Conservation (phyloP, 2,329 filamentous ascomycete genomes). For the Chrysoporthe puriensis region DNA sequence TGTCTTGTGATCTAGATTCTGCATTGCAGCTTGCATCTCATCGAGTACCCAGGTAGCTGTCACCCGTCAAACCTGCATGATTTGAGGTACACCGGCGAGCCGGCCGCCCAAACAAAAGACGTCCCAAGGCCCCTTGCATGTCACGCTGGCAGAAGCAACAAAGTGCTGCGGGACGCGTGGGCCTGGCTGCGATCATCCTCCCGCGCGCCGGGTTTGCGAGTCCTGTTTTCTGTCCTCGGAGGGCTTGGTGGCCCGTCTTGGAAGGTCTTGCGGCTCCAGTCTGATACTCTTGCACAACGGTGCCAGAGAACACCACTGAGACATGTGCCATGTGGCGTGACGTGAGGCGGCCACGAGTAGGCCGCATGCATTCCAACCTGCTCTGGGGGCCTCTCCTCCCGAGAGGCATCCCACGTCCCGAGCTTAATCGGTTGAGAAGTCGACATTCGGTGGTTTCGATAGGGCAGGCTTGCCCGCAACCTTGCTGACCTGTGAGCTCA, state of each 20-base stretch:
- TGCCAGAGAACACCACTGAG: neutral
- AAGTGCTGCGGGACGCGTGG: conserved; percentile 7
- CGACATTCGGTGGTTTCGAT: neutral
- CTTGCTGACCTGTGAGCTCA: conserved; percentile 3
- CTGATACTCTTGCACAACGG: neutral
- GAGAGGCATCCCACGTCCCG: neutral
- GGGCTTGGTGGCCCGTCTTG: neutral
- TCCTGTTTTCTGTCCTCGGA: neutral
- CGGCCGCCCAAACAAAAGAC: neutral
- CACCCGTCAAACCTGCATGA: conserved; percentile 29
- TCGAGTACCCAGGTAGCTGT: conserved; percentile 18
- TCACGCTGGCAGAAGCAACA: conserved; percentile 14
- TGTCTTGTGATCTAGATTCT: conserved; percentile 21
- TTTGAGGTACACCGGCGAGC: conserved; percentile 18
- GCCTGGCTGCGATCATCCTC: neutral
- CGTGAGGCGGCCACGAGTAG: conserved; percentile 23
- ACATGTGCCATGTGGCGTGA: conserved; percentile 26
- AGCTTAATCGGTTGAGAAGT: neutral
- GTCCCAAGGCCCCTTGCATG: conserved; percentile 13
- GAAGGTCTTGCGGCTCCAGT: neutral
- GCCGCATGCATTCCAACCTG: conserved; percentile 1
- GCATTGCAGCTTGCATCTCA: conserved; percentile 27
- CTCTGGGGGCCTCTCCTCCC: neutral
- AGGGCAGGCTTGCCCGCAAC: neutral
- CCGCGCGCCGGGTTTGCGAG: too few species aligned